Evolutionary conservation across 352 stramenopile genomes (phyloP), one percentile per base, ranked within the genome.

Genomic region (Pythium myriotylum): DNA sequence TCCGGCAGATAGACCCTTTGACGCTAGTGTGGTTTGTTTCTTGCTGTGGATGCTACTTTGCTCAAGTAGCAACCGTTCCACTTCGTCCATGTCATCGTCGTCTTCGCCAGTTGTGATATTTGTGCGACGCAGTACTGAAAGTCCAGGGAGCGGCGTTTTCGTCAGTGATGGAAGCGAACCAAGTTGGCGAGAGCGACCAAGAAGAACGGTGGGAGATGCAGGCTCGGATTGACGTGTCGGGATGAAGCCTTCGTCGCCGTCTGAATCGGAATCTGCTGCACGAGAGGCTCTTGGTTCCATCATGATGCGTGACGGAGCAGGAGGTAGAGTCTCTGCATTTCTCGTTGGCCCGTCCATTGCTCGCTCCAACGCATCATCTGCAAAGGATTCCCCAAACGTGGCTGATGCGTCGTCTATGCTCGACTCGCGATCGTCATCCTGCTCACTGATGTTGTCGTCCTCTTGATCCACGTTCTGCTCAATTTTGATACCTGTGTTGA

Each of bases 41-140:
- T 7, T 8, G 23, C 9, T 29, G 16, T 62, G 57, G 39, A 64
- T 64, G 32, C 56, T 66, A 6, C 42, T 60, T 24, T 70, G 49
- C 33, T 56, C 51, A 2, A 72, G 47, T 19, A 72, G 51, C 17
- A 70, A 37, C 23, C 64, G 57, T 42, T 72, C 64, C 2, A 70
- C 57, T 49, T 70, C 63, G 45, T 70, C 63, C 56, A 70, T 66
- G 37, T 70, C 63, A 39, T 70, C 63, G 9, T 64, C 54, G 5
- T 70, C 62, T 9, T 66, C 56, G 3, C 59, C 50, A 16, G 46
- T 23, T 8, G 14, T 19, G 12, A 60, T n/a, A 19, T 16, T 4
- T 8, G 40, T 29, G 20, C 46, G 49, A 26, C 24, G 42, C 20
- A 43, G n/a, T 10, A 24, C 23, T 5, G 43, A 27, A 7, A 60